Base-by-base conservation (phyloP, 768 basidiomycete species). In the Hericium erinaceus region DNA sequence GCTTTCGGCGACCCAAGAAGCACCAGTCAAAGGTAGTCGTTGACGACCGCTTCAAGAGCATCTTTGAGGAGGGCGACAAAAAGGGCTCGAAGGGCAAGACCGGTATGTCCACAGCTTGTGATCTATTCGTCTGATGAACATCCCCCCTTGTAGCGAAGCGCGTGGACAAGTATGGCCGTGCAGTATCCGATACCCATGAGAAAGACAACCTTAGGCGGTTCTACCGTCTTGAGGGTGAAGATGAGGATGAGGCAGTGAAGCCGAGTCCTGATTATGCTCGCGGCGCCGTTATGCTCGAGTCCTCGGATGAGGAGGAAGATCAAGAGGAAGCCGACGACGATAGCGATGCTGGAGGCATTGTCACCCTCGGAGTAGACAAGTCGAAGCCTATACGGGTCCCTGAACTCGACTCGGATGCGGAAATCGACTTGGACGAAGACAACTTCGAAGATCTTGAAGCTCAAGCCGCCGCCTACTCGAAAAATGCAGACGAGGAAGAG, bases 141-240 rank as follows among this genome's bases (percentile, higher is more conserved):
- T 48, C 37, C 28, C 49, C 57, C 28, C 26, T 38, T 39, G 26
- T 48, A 39, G 13, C 33, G 33, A 33, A 33, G 18, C 80, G 77
- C 50, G 89, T 94, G 52, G 94, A 97, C 76, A 95, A 95, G 72
- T 95, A 94, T 69, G 94, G 94, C 37, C 82, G 93, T 55, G 73
- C 76, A 12, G 65, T 94, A 7, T 78, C 85, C 20, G 74, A 73
- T n/a, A 79, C 77, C 6, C 84, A 88, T 52, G 87, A 92, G 54
- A 76, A 80, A 55, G 92, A 93, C 57, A 82, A 85, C 63, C 69
- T 97, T 44, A 81, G 81, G 58, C 80, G 84, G 52, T 95, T 90
- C 71, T 95, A 95, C 68, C 87, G 82, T 28, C 75, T 94, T 15
- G 81, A 82, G 55, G 70, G 71, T 22, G 77, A 76, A 37, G 75